Percentiles rank a stretch among this genome's conserved stretches.
These are phyloP conservation scores for Erodium trifolium DNA, from an alignment of 441 rosid species.

Conservation along the genomic window DNA sequence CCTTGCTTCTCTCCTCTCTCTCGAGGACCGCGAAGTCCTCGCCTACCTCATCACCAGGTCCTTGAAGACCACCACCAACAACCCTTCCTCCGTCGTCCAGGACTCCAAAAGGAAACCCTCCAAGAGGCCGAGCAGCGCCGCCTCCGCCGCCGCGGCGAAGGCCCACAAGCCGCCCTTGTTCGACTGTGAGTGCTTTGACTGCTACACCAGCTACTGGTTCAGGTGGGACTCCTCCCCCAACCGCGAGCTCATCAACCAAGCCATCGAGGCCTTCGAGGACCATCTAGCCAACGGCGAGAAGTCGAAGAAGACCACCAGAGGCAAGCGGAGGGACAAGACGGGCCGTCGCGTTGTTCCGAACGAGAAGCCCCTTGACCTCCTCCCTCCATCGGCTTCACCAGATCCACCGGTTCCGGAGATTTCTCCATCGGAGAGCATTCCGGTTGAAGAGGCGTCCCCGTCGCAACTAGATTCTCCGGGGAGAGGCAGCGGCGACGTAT, in stretches of 20 bases:
- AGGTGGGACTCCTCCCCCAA: too few relatives aligned
- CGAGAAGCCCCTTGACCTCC: too few relatives aligned
- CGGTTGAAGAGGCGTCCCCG: background rate
- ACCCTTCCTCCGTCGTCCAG: background rate
- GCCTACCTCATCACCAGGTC: constrained; percentile 47
- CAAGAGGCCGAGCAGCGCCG: constrained; percentile 16
- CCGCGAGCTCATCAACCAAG: too few relatives aligned
- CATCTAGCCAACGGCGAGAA: too few relatives aligned
- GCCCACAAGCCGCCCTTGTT: too few relatives aligned
- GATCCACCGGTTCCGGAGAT: too few relatives aligned
- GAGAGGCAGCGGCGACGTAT: constrained; percentile 4
- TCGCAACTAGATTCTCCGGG: constrained; percentile 20
- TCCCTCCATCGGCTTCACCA: too few relatives aligned
- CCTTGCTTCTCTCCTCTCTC: constrained; percentile 52
- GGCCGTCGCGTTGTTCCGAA: background rate
- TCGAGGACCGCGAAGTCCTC: constrained; percentile 33
- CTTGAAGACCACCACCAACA: constrained; percentile 32
- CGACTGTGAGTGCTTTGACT: too few relatives aligned
- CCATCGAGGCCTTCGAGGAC: too few relatives aligned
- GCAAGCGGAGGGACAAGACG: background rate
- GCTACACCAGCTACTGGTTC: too few relatives aligned
- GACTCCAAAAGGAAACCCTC: constrained; percentile 31
- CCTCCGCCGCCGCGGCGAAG: background rate
- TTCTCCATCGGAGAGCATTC: too few relatives aligned
- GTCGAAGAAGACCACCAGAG: background rate